Conservation (phyloP, 2,329 filamentous ascomycete species). For the Arthrobotrys sinensis region DNA sequence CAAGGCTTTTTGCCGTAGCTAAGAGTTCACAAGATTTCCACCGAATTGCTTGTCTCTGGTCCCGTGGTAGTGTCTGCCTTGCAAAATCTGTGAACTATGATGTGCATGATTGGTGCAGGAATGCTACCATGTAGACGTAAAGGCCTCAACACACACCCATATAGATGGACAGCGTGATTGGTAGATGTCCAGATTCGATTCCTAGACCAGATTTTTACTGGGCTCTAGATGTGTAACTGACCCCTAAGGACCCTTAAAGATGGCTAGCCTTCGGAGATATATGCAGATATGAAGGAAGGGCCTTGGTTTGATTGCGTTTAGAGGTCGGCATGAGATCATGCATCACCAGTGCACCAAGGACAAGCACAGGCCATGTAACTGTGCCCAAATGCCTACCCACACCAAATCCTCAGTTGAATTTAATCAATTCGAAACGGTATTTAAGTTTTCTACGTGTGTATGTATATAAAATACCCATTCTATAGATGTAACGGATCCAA, state of each 20-base stretch:
- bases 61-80: not conserved
- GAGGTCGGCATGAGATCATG: not conserved
- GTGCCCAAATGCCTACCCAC: not conserved
- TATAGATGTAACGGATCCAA: conserved; percentile 31
- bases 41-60: conserved; percentile 11
- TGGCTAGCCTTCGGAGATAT: not conserved
- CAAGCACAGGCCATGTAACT: not conserved
- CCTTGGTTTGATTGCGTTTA: not conserved
- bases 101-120: not conserved
- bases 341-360: not conserved
- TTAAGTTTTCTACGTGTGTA: not conserved
- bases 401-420: not conserved
- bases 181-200: too few species aligned
- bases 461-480: not conserved
- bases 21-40: conserved; percentile 28
- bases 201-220: too few species aligned
- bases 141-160: too few species aligned
- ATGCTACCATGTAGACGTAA: too few species aligned
- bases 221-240: not conserved
- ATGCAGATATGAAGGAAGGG: not conserved
- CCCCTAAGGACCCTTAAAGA: not conserved
- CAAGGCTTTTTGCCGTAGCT: not conserved
- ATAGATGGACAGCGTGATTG: too few species aligned
- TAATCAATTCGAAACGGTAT: conserved; percentile 45
- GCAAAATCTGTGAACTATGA: not conserved